Percentiles rank a stretch among this genome's conserved stretches.
These are phyloP conservation scores for Nemania sp. DNA, from an alignment of 2,329 filamentous ascomycete species.

Conservation along the genomic window DNA sequence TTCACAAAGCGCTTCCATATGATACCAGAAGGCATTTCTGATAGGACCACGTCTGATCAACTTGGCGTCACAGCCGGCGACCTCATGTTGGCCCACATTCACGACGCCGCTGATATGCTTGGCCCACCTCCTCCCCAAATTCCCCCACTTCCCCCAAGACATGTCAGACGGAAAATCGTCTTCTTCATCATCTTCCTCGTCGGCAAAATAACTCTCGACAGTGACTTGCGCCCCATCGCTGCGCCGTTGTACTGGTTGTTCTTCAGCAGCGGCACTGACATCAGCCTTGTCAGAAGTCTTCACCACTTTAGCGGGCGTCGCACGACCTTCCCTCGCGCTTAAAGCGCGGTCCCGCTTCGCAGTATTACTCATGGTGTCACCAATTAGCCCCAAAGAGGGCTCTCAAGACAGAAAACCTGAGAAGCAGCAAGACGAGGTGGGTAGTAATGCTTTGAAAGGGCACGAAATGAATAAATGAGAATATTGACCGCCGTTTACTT, in stretches of 20 bases:
- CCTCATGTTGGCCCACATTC: constrained; percentile 1
- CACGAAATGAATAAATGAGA: background rate
- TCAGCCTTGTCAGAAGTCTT: background rate
- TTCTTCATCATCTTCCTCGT: background rate
- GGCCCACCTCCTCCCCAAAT: background rate
- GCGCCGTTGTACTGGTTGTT: background rate
- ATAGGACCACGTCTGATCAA: constrained; percentile 19
- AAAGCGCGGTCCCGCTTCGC: constrained; percentile 8
- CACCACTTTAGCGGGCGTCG: background rate
- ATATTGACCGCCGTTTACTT: background rate
- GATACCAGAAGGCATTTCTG: constrained; percentile 36
- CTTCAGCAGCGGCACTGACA: background rate
- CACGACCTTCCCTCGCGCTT: background rate
- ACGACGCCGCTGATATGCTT: constrained; percentile 4
- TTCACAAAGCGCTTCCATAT: constrained; percentile 38
- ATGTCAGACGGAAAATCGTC: background rate
- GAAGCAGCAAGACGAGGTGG: background rate
- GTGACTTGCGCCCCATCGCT: background rate
- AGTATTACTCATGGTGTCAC: constrained; percentile 3
- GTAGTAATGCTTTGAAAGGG: background rate
- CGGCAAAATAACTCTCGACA: background rate
- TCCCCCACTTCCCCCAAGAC: too few relatives aligned
- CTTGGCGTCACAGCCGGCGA: constrained; percentile 13
- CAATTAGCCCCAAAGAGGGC: background rate
- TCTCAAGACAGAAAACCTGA: background rate